A percentile compares a stretch with the other conserved stretches of the same genome.
These are phyloP conservation scores for Russula earlei DNA, from an alignment of 768 basidiomycete species.

Conservation along the genomic window DNA sequence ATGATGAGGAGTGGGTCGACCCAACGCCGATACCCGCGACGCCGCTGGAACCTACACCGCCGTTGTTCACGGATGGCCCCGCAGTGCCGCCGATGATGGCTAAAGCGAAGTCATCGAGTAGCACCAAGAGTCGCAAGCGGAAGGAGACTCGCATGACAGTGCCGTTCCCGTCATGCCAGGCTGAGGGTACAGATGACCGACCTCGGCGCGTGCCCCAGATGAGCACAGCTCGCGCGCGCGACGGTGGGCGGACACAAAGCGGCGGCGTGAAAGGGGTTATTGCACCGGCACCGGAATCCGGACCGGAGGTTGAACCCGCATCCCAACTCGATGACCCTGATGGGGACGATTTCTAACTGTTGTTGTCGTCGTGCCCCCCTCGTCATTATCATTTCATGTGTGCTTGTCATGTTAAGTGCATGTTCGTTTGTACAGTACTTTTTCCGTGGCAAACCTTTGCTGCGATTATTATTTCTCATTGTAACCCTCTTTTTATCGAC, in stretches of 20 bases:
- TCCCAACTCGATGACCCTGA: slow-evolving; percentile 23
- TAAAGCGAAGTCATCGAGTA: slow-evolving; percentile 20
- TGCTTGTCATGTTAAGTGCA: background rate
- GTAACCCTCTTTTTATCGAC: background rate
- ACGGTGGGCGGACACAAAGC: slow-evolving; percentile 78
- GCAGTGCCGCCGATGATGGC: slow-evolving; percentile 14
- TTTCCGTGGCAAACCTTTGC: background rate
- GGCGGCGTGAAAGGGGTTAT: slow-evolving; percentile 74
- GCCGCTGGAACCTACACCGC: slow-evolving; percentile 6
- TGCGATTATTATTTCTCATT: background rate
- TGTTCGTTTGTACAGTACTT: slow-evolving; percentile 1
- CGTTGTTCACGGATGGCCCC: slow-evolving; percentile 1
- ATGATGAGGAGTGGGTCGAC: slow-evolving; percentile 56
- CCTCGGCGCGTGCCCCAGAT: slow-evolving; percentile 39
- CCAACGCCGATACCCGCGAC: slow-evolving; percentile 40
- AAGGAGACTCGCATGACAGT: slow-evolving; percentile 27
- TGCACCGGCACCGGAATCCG: slow-evolving; percentile 22
- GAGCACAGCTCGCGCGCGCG: slow-evolving; percentile 64
- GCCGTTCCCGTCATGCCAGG: slow-evolving; percentile 16
- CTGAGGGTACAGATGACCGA: slow-evolving; percentile 6
- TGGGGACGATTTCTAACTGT: slow-evolving; percentile 20
- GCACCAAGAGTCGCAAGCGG: slow-evolving; percentile 33
- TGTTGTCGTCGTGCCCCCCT: too few species aligned
- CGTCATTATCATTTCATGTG: too few species aligned
- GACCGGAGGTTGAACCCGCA: background rate